A percentile compares a stretch with the other conserved stretches of the same genome.
phyloP scores from a whole-genome alignment of 2,329 filamentous ascomycete genomes.

The Teratosphaeria zuluensis region DNA sequence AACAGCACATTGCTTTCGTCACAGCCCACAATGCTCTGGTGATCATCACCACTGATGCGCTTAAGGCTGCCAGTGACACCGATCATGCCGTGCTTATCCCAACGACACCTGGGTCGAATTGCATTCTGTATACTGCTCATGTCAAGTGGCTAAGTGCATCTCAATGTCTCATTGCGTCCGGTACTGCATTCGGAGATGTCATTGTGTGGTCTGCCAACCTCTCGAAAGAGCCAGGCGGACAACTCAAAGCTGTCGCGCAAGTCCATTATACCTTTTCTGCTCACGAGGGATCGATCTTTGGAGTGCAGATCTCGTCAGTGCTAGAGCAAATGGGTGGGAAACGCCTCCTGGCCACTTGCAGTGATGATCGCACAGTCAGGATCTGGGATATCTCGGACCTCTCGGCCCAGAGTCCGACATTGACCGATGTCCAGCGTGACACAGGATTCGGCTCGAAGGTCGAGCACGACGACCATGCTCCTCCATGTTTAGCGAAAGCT shows the following conservation, averaged over 20 bases:
- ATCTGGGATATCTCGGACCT: slow-evolving; percentile 72
- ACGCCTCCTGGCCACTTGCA: slow-evolving; percentile 78
- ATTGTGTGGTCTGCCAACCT: slow-evolving; percentile 68
- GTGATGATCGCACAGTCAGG: slow-evolving; percentile 82
- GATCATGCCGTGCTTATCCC: slow-evolving; percentile 3
- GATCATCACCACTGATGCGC: slow-evolving; percentile 1
- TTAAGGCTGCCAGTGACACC: not conserved
- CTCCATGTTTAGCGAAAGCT: slow-evolving; percentile 49
- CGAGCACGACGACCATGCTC: slow-evolving; percentile 30
- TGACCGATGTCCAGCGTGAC: slow-evolving; percentile 25
- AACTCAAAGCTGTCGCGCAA: slow-evolving; percentile 21
- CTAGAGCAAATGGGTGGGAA: slow-evolving; percentile 21
- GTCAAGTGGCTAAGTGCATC: slow-evolving; percentile 51
- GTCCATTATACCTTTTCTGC: slow-evolving; percentile 51
- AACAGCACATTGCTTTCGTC: slow-evolving; percentile 48
- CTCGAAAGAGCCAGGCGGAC: not conserved
- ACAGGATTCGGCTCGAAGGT: slow-evolving; percentile 34
- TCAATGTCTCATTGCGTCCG: slow-evolving; percentile 67
- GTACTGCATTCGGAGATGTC: slow-evolving; percentile 91
- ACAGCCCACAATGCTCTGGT: slow-evolving; percentile 83
- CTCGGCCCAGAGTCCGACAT: slow-evolving; percentile 9
- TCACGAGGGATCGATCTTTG: slow-evolving; percentile 91
- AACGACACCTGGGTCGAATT: slow-evolving; percentile 56
- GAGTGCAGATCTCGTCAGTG: slow-evolving; percentile 63
- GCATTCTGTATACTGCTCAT: slow-evolving; percentile 80